A percentile compares a stretch with the other conserved stretches of the same genome.
Evolutionary conservation across 1,284 basidiomycete genomes (phyloP).

Genomic region (Neolentinus lepideus): DNA sequence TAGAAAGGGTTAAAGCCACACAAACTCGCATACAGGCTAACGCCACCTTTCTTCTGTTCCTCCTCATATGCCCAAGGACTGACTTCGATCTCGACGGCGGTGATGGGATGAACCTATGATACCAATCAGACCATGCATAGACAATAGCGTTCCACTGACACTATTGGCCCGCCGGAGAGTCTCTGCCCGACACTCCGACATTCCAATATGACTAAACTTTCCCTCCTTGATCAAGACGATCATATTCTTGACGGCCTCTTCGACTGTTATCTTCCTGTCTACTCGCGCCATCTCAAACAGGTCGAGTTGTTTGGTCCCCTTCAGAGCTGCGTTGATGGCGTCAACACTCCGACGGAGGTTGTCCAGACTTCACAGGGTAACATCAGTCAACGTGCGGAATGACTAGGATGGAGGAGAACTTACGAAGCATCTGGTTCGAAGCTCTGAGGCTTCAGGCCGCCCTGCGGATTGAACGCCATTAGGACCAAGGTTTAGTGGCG

Average conservation of each 20-base stretch:
- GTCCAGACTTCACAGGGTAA: conserved; percentile 22
- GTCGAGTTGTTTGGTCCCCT: conserved; percentile 35
- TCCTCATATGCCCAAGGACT: conserved; percentile 43
- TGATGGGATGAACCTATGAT: conserved; percentile 33
- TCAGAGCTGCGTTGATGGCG: conserved; percentile 28
- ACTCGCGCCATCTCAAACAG: conserved; percentile 33
- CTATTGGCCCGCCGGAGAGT: conserved; percentile 34
- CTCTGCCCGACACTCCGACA: conserved; percentile 39
- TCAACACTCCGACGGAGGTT: conserved; percentile 33
- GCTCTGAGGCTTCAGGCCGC: conserved; percentile 22
- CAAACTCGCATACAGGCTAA: neutral
- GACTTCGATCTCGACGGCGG: conserved; percentile 46
- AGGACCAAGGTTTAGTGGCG: neutral
- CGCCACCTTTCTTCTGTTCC: conserved; percentile 32
- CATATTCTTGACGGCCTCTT: conserved; percentile 22
- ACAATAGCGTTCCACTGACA: neutral
- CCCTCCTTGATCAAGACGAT: conserved; percentile 27
- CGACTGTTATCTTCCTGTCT: conserved; percentile 22
- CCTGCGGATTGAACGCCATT: conserved; percentile 28
- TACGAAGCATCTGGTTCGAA: conserved; percentile 21
- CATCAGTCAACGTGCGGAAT: neutral
- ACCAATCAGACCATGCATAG: neutral
- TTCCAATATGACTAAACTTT: conserved; percentile 38
- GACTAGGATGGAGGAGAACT: conserved; percentile 7
- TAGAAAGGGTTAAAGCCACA: conserved; percentile 11